Conservation (phyloP, 1,284 basidiomycete species). For the Cystobasidium sp. region DNA sequence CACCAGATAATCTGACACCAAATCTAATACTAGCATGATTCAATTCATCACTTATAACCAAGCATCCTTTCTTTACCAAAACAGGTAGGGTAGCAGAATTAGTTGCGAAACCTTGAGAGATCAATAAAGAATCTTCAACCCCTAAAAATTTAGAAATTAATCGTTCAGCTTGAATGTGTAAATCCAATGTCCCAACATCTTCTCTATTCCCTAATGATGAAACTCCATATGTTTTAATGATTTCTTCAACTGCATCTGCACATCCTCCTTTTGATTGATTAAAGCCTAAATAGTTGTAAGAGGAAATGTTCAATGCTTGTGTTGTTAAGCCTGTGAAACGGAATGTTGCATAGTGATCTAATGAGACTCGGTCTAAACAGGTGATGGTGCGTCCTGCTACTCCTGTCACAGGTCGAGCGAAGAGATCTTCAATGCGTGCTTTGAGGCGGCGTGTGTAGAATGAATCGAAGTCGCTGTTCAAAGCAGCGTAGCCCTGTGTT, state of each 20-base stretch:
- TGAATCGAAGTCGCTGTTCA: slow-evolving; percentile 98
- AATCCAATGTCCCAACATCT: slow-evolving; percentile 80
- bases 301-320: slow-evolving; percentile 92
- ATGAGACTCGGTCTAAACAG: slow-evolving; percentile 80
- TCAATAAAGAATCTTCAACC: slow-evolving; percentile 83
- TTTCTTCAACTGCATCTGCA: slow-evolving; percentile 86
- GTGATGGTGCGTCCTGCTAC: slow-evolving; percentile 93
- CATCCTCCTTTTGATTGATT: slow-evolving; percentile 91
- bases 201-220: slow-evolving; percentile 76
- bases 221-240: slow-evolving; percentile 77
- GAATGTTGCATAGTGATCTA: slow-evolving; percentile 81
- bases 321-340: slow-evolving; percentile 74
- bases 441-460: slow-evolving; percentile 98
- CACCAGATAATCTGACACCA: slow-evolving; percentile 86
- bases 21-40: slow-evolving; percentile 96
- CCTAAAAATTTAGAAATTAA: slow-evolving; percentile 90
- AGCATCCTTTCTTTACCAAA: slow-evolving; percentile 83
- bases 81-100: slow-evolving; percentile 96
- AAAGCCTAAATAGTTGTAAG: slow-evolving; percentile 99
- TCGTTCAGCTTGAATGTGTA: slow-evolving; percentile 81
- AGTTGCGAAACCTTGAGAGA: slow-evolving; percentile 97
- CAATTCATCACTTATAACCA: slow-evolving; percentile 96
- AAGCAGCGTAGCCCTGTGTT: slow-evolving; percentile 86
- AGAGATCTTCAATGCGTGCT: slow-evolving; percentile 92
- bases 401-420: slow-evolving; percentile 89